Conservation (phyloP, 2,329 filamentous ascomycete species). For the Hymenotorrendiella dingleyae region DNA sequence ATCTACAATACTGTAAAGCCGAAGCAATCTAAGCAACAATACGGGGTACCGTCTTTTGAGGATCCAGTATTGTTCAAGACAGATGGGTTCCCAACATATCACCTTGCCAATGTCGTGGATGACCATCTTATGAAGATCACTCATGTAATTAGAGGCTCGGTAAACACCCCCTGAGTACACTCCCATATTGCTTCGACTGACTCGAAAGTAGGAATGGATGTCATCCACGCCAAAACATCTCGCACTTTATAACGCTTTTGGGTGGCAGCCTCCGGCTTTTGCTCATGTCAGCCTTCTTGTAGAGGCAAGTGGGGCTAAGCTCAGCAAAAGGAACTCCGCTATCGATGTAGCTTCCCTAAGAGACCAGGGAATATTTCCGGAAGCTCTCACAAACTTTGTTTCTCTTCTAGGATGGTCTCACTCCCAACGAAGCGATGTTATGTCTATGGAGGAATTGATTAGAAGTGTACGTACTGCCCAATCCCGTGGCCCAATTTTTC, state of each 20-base stretch:
- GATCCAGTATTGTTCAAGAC: slow-evolving; percentile 89
- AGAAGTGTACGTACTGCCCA: slow-evolving; percentile 45
- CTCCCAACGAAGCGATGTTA: slow-evolving; percentile 58
- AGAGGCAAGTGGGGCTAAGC: slow-evolving; percentile 62
- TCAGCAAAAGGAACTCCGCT: slow-evolving; percentile 77
- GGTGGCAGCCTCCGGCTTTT: slow-evolving; percentile 68
- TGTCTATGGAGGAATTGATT: slow-evolving; percentile 65
- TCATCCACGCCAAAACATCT: slow-evolving; percentile 80
- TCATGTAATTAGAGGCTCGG: slow-evolving; percentile 84
- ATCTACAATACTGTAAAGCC: slow-evolving; percentile 66
- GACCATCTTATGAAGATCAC: slow-evolving; percentile 95
- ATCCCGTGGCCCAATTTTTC: neutral
- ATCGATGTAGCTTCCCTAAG: slow-evolving; percentile 54
- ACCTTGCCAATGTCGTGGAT: slow-evolving; percentile 94
- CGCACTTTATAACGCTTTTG: slow-evolving; percentile 69
- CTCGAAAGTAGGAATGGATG: slow-evolving; percentile 73
- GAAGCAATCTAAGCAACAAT: slow-evolving; percentile 35
- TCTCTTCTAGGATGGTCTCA: slow-evolving; percentile 82
- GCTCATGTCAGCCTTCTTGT: slow-evolving; percentile 75
- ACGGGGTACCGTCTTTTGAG: slow-evolving; percentile 43
- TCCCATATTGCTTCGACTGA: slow-evolving; percentile 1
- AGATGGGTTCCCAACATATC: slow-evolving; percentile 91
- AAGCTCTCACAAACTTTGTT: slow-evolving; percentile 72
- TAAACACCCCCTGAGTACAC: too few relatives aligned
- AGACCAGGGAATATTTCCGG: slow-evolving; percentile 54